Percentiles rank a stretch among this genome's conserved stretches.
These are phyloP conservation scores for Boletus rubroflammeus DNA, from an alignment of 768 basidiomycete genomes.

Conservation along the genomic window DNA sequence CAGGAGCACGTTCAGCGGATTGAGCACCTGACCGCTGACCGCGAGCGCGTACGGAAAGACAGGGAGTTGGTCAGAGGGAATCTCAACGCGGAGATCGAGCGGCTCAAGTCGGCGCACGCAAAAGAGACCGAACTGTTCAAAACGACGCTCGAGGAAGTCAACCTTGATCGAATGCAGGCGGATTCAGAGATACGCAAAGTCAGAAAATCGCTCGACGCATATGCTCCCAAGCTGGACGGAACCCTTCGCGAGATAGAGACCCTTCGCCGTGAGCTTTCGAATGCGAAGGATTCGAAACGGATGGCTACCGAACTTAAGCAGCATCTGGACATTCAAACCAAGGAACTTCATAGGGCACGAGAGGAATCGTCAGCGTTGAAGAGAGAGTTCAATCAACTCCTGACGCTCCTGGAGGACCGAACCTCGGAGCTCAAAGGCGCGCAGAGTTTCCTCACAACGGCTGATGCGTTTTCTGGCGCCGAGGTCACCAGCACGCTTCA, in stretches of 20 bases:
- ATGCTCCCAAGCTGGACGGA: slow-evolving; percentile 18
- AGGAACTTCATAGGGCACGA: slow-evolving; percentile 20
- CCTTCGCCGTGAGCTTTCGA: slow-evolving; percentile 16
- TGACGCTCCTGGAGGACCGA: slow-evolving; percentile 36
- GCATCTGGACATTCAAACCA: slow-evolving; percentile 18
- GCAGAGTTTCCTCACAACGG: slow-evolving; percentile 44
- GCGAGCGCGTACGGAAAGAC: slow-evolving; percentile 25
- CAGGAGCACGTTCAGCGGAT: slow-evolving; percentile 20
- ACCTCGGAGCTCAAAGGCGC: slow-evolving; percentile 44
- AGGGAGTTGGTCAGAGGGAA: slow-evolving; percentile 14
- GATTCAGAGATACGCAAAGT: slow-evolving; percentile 21
- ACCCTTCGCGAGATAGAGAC: slow-evolving; percentile 14
- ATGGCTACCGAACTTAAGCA: slow-evolving; percentile 11
- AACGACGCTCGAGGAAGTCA: slow-evolving; percentile 25
- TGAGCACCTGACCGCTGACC: slow-evolving; percentile 20
- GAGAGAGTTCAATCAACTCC: slow-evolving; percentile 28
- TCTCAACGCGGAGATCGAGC: slow-evolving; percentile 24
- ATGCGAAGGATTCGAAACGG: slow-evolving; percentile 11
- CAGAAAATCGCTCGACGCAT: slow-evolving; percentile 19
- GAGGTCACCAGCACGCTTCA: slow-evolving; percentile 45
- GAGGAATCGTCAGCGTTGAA: slow-evolving; percentile 29
- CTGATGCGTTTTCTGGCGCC: slow-evolving; percentile 41
- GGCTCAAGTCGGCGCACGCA: slow-evolving; percentile 10
- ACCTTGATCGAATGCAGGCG: slow-evolving; percentile 16
- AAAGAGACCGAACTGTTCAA: slow-evolving; percentile 17